phyloP scores from a whole-genome alignment of 1,284 basidiomycete genomes.

The Sporisorium graminicola region DNA sequence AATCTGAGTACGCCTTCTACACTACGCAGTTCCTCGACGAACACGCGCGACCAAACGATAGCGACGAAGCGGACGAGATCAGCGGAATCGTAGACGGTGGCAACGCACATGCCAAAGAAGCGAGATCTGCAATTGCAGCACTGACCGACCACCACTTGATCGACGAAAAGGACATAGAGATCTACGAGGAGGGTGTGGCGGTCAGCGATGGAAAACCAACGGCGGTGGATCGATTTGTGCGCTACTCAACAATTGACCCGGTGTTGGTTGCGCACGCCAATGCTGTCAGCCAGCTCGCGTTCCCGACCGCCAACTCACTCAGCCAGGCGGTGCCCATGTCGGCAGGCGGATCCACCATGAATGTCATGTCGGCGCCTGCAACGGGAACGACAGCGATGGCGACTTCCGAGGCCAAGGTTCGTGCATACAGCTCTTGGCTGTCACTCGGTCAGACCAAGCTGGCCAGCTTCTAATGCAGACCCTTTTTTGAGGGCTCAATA shows the following conservation, averaged over 20 bases:
- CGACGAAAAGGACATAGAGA: slow-evolving; percentile 50
- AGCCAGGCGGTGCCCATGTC: slow-evolving; percentile 8
- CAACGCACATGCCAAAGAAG: background rate
- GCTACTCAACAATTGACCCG: slow-evolving; percentile 34
- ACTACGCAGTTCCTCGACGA: slow-evolving; percentile 50
- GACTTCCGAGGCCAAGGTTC: slow-evolving; percentile 45
- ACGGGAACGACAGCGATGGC: slow-evolving; percentile 5
- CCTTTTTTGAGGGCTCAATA: background rate
- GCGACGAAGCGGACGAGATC: slow-evolving; percentile 3
- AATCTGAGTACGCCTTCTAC: slow-evolving; percentile 49
- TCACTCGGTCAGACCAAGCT: slow-evolving; percentile 45
- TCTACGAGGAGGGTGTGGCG: slow-evolving; percentile 55
- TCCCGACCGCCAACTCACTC: background rate
- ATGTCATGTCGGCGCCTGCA: background rate
- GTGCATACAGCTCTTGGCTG: slow-evolving; percentile 54
- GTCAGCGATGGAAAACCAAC: slow-evolving; percentile 21
- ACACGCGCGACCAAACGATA: slow-evolving; percentile 22
- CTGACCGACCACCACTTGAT: slow-evolving; percentile 43
- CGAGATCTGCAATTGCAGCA: slow-evolving; percentile 7
- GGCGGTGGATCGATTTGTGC: slow-evolving; percentile 27
- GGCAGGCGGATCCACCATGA: background rate
- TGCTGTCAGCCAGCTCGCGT: slow-evolving; percentile 22
- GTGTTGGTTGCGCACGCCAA: slow-evolving; percentile 40
- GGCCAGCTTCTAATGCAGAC: slow-evolving; percentile 30
- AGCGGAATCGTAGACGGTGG: background rate